These are phyloP conservation scores for Dendryphion nanum DNA, from an alignment of 2,329 filamentous ascomycete species.

Conservation along the genomic window DNA sequence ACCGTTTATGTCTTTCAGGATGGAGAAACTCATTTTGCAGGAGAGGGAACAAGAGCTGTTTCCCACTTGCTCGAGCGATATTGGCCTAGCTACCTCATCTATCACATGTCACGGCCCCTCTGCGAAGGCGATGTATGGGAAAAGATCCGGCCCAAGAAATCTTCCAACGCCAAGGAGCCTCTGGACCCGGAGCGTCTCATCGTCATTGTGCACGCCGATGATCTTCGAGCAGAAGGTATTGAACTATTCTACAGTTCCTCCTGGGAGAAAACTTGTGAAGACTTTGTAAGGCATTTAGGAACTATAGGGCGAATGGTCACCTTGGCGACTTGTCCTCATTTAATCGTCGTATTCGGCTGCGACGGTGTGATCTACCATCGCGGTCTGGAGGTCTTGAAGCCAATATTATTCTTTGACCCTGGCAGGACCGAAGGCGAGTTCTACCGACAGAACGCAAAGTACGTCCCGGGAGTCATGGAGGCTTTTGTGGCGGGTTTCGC, in stretches of 20 bases:
- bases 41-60: neutral
- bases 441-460: neutral
- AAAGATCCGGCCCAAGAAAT: neutral
- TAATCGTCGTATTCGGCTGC: neutral
- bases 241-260: conserved; percentile 1
- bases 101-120: neutral
- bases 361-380: neutral
- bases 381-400: neutral
- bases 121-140: neutral
- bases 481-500: neutral
- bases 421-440: neutral
- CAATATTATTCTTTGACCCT: neutral
- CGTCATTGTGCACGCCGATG: neutral
- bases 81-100: neutral
- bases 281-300: neutral
- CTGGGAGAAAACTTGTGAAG: neutral
- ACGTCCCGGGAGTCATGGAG: neutral
- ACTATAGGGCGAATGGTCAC: neutral
- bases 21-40: conserved; percentile 1
- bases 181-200: neutral
- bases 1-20: neutral
- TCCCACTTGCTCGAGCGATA: neutral
- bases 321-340: neutral
- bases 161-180: neutral
- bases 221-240: conserved; percentile 1